Evolutionary conservation across 2,329 filamentous ascomycete genomes (phyloP), one percentile per base, ranked within the genome.

Genomic region (Parasarocladium wereldwijsianum): DNA sequence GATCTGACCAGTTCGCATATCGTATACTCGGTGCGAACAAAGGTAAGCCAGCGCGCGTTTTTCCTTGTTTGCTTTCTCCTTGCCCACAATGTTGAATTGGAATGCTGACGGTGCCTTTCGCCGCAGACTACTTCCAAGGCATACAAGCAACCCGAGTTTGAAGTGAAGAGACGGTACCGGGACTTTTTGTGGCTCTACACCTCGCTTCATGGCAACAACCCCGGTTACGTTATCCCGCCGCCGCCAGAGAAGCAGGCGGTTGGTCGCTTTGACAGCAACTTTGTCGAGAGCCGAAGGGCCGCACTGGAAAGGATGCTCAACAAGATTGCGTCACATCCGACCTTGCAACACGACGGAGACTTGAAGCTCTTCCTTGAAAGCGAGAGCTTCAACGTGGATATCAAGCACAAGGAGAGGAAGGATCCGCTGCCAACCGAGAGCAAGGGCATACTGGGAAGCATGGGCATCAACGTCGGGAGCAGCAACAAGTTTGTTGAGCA

Each of bases 161-260:
- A 84, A 33, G 90, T 98, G 42, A 93, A 85, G 46, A 71, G 90
- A 43, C 74, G 90, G 47, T 98, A 96, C 54, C 77, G 86, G 35
- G 90, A 98, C 56, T 98, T 98, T 52, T 62, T 98, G 31, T 98
- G 90, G 90, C 73, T 98, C 17, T 98, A 98, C 54, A 94, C 78
- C 42, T 84, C 86, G 17, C 64, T 98, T 36, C 90, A 96, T 50
- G 78, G 76, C 37, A 98, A 93, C 52, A 94, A 90, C 44, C 90
- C 90, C 0, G 90, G 90, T 34, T 76, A 94, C 21, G 85, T 98
- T 17, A 83, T 98, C 9, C 90, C 90, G 0, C 87, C 90, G 6
- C 90, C 90, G 1, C 90, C 90, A 1, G 90, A 98, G 58, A 98
- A 98, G 62, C 90, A 98, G 58, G 86, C 87, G 6, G 82, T 98